phyloP scores from a whole-genome alignment of 495 filamentous ascomycete genomes.

The Podospora didyma region DNA sequence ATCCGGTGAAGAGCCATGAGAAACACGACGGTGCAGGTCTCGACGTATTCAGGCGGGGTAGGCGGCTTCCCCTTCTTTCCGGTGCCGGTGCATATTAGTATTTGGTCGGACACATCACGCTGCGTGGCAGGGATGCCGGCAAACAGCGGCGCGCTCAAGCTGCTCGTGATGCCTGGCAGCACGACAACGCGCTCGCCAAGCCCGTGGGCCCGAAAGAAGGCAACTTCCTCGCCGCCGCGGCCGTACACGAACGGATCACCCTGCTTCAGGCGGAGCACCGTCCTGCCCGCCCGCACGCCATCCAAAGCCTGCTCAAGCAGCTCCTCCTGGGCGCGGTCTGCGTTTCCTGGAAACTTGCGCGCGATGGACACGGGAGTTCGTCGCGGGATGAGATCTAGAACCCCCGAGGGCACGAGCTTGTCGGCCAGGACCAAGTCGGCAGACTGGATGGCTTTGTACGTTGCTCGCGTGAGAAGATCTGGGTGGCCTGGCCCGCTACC shows the following conservation, averaged over 20 bases:
- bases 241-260: constrained; percentile 97
- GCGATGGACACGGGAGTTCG: constrained; percentile 88
- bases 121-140: constrained; percentile 85
- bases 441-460: constrained; percentile 74
- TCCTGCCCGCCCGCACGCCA: constrained; percentile 65
- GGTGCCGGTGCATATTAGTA: constrained; percentile 91
- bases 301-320: constrained; percentile 75
- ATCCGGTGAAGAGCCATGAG: constrained; percentile 93
- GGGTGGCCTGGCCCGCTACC: constrained; percentile 94
- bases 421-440: constrained; percentile 91
- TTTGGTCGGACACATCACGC: constrained; percentile 83
- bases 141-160: constrained; percentile 82
- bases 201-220: constrained; percentile 75
- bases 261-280: constrained; percentile 87
- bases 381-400: constrained; percentile 85
- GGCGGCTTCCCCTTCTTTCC: constrained; percentile 86
- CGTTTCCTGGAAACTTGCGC: constrained; percentile 95
- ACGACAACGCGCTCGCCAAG: constrained; percentile 54
- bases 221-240: constrained; percentile 85
- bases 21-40: constrained; percentile 82
- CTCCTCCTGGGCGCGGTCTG: constrained; percentile 88
- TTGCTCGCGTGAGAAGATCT: constrained; percentile 83
- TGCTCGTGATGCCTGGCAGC: constrained; percentile 85
- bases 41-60: constrained; percentile 71
- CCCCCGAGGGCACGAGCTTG: constrained; percentile 87